Conservation (phyloP, 768 basidiomycete genomes). For the Udeniomyces megalosporus region DNA sequence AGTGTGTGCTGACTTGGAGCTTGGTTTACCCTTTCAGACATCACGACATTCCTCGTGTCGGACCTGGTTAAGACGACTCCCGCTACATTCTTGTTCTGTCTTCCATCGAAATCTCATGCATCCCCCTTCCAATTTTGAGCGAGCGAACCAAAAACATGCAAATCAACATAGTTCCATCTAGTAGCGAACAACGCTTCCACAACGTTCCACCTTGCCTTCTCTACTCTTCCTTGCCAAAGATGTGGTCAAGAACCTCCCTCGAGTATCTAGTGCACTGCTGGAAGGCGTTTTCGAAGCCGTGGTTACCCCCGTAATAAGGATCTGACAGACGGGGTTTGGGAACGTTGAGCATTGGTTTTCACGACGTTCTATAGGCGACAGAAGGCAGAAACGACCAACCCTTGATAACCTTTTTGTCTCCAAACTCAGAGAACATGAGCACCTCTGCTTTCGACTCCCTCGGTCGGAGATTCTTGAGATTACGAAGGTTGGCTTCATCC, state of each 20-base stretch:
- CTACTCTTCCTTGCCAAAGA: background rate
- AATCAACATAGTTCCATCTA: no score
- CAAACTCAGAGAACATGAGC: constrained; percentile 7
- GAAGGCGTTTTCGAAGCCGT: constrained; percentile 1
- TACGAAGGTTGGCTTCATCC: constrained; percentile 7
- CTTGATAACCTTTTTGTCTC: background rate
- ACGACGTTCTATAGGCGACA: background rate
- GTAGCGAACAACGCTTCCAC: no score
- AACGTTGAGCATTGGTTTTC: background rate
- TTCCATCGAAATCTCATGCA: no score
- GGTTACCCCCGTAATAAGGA: constrained; percentile 10
- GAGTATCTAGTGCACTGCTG: constrained; percentile 7
- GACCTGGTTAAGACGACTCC: constrained; percentile 12
- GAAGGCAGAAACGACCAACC: no score
- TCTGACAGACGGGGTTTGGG: background rate
- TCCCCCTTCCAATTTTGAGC: no score
- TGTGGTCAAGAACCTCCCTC: constrained; percentile 1
- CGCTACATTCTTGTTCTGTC: no score
- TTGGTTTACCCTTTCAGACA: background rate
- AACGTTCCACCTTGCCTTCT: no score
- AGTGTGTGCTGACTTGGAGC: background rate
- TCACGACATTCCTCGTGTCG: constrained; percentile 17
- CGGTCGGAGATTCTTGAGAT: background rate
- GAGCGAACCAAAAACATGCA: no score
- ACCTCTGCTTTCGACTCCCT: constrained; percentile 5